A percentile compares a stretch with the other conserved stretches of the same genome.
These are phyloP conservation scores for Solanum commersonii DNA, from an alignment of 257 asterid genomes.

Conservation along the genomic window DNA sequence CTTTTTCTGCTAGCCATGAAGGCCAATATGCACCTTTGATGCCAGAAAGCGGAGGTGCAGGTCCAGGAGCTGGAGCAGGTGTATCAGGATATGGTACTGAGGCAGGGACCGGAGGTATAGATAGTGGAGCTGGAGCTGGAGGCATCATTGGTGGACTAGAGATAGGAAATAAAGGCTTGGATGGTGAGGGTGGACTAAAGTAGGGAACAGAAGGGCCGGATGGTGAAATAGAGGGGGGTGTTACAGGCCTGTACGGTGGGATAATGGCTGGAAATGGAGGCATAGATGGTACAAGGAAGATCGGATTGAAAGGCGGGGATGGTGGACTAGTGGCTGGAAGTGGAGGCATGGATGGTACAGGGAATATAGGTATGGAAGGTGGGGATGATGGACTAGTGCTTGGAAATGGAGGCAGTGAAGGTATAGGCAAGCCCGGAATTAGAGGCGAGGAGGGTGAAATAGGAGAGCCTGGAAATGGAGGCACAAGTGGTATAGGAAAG, in stretches of 20 bases:
- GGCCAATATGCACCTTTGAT: conserved; percentile 60
- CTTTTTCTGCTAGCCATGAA: conserved; percentile 21
- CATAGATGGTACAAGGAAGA: background rate
- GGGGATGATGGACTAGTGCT: conserved; percentile 25
- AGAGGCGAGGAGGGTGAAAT: background rate
- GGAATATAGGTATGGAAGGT: background rate
- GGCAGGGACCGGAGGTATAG: background rate
- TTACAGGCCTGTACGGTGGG: background rate
- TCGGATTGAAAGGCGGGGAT: background rate
- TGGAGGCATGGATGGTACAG: background rate
- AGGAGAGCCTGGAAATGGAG: conserved; percentile 27
- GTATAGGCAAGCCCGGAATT: background rate
- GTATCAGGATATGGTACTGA: background rate
- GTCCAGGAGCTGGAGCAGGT: background rate
- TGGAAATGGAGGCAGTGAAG: conserved; percentile 15
- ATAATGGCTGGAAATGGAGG: conserved; percentile 25
- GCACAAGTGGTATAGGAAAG: background rate
- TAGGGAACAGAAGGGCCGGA: background rate
- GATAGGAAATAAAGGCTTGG: conserved; percentile 17
- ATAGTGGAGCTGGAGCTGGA: background rate
- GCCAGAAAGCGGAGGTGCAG: background rate
- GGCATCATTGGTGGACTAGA: background rate
- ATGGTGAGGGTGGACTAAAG: conserved; percentile 18
- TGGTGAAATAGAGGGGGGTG: background rate
- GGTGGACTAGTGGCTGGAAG: conserved; percentile 41